phyloP scores from a whole-genome alignment of 2,329 filamentous ascomycete species.

The Biscogniauxia mediterranea region DNA sequence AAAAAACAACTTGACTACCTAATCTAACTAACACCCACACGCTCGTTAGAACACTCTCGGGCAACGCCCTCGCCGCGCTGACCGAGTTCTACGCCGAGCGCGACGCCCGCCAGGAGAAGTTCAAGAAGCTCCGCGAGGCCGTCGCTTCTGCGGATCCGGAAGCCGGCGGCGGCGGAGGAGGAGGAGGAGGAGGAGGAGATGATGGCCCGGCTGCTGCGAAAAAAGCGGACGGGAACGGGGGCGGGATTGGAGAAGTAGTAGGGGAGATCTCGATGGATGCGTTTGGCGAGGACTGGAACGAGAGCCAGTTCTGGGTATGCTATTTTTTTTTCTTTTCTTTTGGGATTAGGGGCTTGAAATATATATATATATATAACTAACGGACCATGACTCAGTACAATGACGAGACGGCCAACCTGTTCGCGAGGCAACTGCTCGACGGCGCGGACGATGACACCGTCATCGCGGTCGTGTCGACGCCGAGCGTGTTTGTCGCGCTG shows the following conservation, averaged over 20 bases:
- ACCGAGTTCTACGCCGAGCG: constrained; percentile 73
- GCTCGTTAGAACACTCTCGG: constrained; percentile 57
- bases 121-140: constrained; percentile 65
- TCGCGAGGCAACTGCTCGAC: constrained; percentile 65
- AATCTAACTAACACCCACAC: too few relatives aligned
- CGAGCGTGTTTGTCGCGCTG: constrained; percentile 73
- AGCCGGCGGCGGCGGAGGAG: constrained; percentile 58
- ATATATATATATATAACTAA: not conserved
- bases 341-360: not conserved
- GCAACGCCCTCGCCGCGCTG: constrained; percentile 65
- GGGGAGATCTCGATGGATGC: constrained; percentile 57
- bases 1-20: too few relatives aligned
- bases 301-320: constrained; percentile 78
- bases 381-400: constrained; percentile 54
- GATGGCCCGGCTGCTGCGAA: constrained; percentile 37
- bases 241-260: not conserved
- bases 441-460: constrained; percentile 54
- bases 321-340: not conserved
- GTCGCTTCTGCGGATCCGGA: constrained; percentile 44
- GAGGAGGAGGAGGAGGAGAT: too few relatives aligned
- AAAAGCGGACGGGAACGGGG: constrained; percentile 14
- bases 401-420: constrained; percentile 63
- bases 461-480: constrained; percentile 71
- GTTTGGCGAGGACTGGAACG: constrained; percentile 80
- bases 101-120: constrained; percentile 63